These are phyloP conservation scores for Linnemannia zychae DNA, from an alignment of 192 early-diverging fungal genomes.

Conservation along the genomic window DNA sequence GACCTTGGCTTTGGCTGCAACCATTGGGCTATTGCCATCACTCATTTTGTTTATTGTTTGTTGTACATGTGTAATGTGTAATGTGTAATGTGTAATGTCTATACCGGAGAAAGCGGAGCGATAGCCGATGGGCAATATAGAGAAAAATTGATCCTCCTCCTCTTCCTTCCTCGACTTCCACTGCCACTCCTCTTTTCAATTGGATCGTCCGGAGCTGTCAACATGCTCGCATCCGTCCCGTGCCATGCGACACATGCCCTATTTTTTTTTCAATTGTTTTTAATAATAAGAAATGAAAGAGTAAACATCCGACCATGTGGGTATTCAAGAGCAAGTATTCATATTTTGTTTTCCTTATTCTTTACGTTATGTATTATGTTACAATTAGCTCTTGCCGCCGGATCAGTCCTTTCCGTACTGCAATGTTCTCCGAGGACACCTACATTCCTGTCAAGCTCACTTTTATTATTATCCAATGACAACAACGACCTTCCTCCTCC, in stretches of 20 bases:
- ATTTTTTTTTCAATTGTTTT: neutral
- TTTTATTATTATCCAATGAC: neutral
- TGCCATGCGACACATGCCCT: too few relatives aligned
- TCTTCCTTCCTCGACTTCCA: neutral
- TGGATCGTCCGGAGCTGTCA: neutral
- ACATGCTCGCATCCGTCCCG: neutral
- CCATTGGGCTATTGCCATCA: neutral
- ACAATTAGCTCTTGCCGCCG: slow-evolving; percentile 37
- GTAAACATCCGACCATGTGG: neutral
- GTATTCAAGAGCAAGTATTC: slow-evolving; percentile 7
- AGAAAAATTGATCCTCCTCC: neutral
- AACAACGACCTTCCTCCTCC: too few relatives aligned
- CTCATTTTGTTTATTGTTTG: neutral
- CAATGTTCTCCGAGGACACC: slow-evolving; percentile 36
- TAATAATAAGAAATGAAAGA: neutral
- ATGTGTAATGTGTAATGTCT: neutral
- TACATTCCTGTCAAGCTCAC: slow-evolving; percentile 24
- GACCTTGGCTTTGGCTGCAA: neutral
- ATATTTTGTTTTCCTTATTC: neutral
- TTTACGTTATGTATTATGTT: neutral
- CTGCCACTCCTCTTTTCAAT: neutral
- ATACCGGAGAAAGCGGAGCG: neutral
- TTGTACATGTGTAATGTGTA: neutral
- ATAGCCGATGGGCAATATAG: neutral
- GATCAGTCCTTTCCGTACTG: slow-evolving; percentile 43